phyloP scores from a whole-genome alignment of 495 filamentous ascomycete species.

The Friedmanniomyces endolithicus region DNA sequence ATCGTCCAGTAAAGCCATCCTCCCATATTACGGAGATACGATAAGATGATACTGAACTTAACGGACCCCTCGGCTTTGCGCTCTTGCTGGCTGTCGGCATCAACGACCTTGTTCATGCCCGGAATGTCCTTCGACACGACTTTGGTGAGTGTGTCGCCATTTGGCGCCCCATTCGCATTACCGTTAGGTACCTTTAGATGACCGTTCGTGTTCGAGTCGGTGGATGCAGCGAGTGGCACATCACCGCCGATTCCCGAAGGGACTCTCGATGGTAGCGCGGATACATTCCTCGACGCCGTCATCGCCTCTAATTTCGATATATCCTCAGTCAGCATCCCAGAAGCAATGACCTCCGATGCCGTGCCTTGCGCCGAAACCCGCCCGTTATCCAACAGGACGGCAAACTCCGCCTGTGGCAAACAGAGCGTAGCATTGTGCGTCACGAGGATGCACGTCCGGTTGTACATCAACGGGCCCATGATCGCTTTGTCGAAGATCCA shows the following conservation, averaged over 20 bases:
- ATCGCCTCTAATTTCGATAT: conserved; percentile 49
- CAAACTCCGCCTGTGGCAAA: conserved; percentile 61
- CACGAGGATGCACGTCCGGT: conserved; percentile 88
- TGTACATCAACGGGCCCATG: conserved; percentile 75
- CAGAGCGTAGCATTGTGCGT: conserved; percentile 87
- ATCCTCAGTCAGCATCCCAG: conserved; percentile 79
- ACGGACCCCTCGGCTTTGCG: conserved; percentile 72
- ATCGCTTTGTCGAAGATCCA: conserved; percentile 95
- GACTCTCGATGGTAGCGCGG: conserved; percentile 43
- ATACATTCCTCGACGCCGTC: conserved; percentile 33
- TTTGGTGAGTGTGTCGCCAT: conserved; percentile 14
- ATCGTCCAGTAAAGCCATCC: conserved; percentile 85
- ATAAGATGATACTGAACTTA: conserved; percentile 66
- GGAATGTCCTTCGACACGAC: conserved; percentile 29
- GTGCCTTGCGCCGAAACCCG: conserved; percentile 63
- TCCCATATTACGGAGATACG: conserved; percentile 85
- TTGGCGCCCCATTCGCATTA: conserved; percentile 32
- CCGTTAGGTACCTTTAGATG: conserved; percentile 19
- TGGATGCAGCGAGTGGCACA: not conserved
- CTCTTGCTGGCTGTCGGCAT: conserved; percentile 45
- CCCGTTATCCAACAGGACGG: conserved; percentile 81
- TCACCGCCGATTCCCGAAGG: conserved; percentile 39
- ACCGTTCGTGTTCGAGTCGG: conserved; percentile 4
- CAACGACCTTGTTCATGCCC: conserved; percentile 27
- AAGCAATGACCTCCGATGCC: conserved; percentile 62